These are phyloP conservation scores for Claviceps sp. DNA, from an alignment of 2,329 filamentous ascomycete genomes.

Conservation along the genomic window DNA sequence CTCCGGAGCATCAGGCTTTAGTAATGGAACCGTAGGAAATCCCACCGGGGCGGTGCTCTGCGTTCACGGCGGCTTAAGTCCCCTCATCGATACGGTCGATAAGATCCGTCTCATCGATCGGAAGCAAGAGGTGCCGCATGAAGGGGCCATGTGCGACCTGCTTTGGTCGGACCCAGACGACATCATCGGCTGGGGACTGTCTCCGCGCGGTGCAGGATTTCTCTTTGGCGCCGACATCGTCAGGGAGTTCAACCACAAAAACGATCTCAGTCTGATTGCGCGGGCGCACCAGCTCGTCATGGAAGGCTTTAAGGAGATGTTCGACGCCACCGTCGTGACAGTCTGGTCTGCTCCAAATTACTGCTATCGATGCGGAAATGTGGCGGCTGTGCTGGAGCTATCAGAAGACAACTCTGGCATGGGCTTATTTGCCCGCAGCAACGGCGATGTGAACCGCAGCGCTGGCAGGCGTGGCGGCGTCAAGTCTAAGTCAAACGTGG, in stretches of 20 bases:
- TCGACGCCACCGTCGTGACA: constrained; percentile 86
- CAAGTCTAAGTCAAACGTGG: constrained; percentile 32
- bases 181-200: constrained; percentile 92
- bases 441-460: constrained; percentile 53
- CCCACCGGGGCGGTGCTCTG: constrained; percentile 77
- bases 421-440: constrained; percentile 55
- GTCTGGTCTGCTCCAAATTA: constrained; percentile 99
- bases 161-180: constrained; percentile 98
- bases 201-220: constrained; percentile 87
- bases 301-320: constrained; percentile 99
- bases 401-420: constrained; percentile 73
- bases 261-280: constrained; percentile 83
- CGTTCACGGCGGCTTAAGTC: constrained; percentile 86
- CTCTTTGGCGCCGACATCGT: constrained; percentile 93
- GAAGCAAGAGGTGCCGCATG: constrained; percentile 96
- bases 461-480: constrained; percentile 36
- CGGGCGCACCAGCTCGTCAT: constrained; percentile 95
- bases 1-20: constrained; percentile 61
- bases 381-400: constrained; percentile 86
- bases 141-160: constrained; percentile 97
- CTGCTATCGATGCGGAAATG: constrained; percentile 91
- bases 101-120: constrained; percentile 91
- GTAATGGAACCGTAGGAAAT: constrained; percentile 49
- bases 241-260: constrained; percentile 87
- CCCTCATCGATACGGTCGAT: constrained; percentile 83